Evolutionary conservation across 2,329 filamentous ascomycete species (phyloP), one percentile per base, ranked within the genome.

Genomic region (Chaetomium olivaceum): DNA sequence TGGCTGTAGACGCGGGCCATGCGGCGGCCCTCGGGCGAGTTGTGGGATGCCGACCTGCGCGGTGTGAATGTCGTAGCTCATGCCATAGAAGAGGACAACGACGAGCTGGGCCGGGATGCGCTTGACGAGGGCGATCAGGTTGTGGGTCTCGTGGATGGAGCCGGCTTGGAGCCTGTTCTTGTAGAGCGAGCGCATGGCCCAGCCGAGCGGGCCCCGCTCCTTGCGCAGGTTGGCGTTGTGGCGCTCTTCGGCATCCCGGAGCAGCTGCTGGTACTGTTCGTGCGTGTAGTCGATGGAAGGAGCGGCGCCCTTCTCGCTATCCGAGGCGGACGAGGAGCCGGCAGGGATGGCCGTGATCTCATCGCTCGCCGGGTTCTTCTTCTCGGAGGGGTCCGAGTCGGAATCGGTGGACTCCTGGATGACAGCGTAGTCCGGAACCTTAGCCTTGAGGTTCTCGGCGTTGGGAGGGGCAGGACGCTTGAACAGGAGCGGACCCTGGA

Each of bases 31-130:
- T 93, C 90, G 7, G 90, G 90, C 1, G 90, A 92, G 25, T 90
- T 90, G 14, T 81, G 74, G 74, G 54, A 91, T 83, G 74, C 91
- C 91, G 61, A 82, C 81, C 80, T 93, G 91, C 4, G 89, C 89
- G 58, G 85, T 83, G 82, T 93, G 91, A 73, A 93, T 94, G 71
- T 94, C 91, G 79, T 93, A 94, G 83, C 93, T 82, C 29, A 89
- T 75, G 76, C 91, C 91, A 75, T 94, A 94, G 60, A 93, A 84
- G 19, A 81, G 74, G 63, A 82, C 90, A 69, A 81, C 82, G 52
- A 87, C 82, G 67, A 91, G 75, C 77, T 84, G 83, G 59, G 91
- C 90, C 0, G 91, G 91, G 9, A 93, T 74, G 25, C 91, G 89
- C 78, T 86, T 89, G 67, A 81, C 31, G 25, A 88, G 66, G 59